Percentiles rank a stretch among this genome's conserved stretches.
phyloP scores from a whole-genome alignment of 164 flowering plant species.

The Sedum album region DNA sequence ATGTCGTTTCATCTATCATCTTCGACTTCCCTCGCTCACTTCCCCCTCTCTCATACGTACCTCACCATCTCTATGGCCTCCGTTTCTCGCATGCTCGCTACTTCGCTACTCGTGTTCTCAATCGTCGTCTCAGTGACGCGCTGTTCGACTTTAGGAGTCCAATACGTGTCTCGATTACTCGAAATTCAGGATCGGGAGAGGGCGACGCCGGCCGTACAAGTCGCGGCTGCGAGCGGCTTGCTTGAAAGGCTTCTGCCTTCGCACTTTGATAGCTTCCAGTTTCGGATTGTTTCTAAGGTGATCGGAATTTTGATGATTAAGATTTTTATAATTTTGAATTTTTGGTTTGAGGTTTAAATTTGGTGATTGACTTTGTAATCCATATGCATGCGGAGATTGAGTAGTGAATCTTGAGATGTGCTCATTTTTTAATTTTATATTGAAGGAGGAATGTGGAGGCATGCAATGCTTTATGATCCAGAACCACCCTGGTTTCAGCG shows the following conservation, averaged over 20 bases:
- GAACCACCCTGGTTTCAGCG: conserved; percentile 35
- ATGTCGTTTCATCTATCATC: conserved; percentile 3
- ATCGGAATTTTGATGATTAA: neutral
- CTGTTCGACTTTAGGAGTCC: conserved; percentile 40
- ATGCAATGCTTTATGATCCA: conserved; percentile 46
- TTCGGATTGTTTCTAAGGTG: conserved; percentile 50
- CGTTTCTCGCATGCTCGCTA: conserved; percentile 2
- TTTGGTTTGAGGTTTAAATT: neutral
- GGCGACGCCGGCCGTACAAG: conserved; percentile 39
- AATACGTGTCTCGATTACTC: conserved; percentile 36
- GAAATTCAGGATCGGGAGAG: conserved; percentile 56
- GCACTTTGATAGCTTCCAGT: conserved; percentile 48
- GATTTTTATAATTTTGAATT: neutral
- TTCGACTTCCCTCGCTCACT: neutral
- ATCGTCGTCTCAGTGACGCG: conserved; percentile 11
- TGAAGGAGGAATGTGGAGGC: conserved; percentile 64
- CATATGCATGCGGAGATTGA: neutral
- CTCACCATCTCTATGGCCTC: neutral
- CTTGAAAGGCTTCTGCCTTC: conserved; percentile 53
- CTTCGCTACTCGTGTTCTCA: conserved; percentile 22
- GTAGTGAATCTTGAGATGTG: neutral
- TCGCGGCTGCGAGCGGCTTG: conserved; percentile 43
- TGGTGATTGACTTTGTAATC: neutral
- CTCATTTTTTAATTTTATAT: neutral
- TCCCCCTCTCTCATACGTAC: neutral